These are phyloP conservation scores for Zygosaccharomyces bailii DNA, from an alignment of 805 yeast species.

Conservation along the genomic window DNA sequence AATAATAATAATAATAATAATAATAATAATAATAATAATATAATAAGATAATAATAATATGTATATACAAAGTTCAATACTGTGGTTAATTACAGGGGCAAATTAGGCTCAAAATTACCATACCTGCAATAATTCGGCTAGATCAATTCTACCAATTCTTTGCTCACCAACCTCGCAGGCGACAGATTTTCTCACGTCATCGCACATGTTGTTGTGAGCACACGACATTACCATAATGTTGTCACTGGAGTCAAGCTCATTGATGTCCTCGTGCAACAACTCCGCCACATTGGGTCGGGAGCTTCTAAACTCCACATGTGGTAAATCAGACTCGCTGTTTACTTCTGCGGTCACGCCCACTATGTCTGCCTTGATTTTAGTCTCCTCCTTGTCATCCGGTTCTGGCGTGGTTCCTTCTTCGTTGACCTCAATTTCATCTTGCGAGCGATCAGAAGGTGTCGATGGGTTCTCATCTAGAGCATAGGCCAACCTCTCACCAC, in stretches of 20 bases:
- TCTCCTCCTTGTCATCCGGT: conserved; percentile 10
- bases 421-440: conserved; percentile 2
- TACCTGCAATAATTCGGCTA: conserved; percentile 54
- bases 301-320: conserved; percentile 40
- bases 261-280: conserved; percentile 39
- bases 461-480: background rate
- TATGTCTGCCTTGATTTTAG: conserved; percentile 8
- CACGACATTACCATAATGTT: conserved; percentile 52
- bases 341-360: background rate
- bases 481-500: conserved; percentile 12
- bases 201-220: conserved; percentile 54
- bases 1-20: background rate
- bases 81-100: too few species aligned
- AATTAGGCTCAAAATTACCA: conserved; percentile 41
- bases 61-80: background rate
- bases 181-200: conserved; percentile 46
- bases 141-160: conserved; percentile 46
- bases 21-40: background rate
- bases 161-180: conserved; percentile 33
- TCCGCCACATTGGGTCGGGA: conserved; percentile 46
- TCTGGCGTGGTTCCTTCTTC: conserved; percentile 1
- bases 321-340: conserved; percentile 18
- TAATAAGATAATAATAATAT: conserved; percentile 1
- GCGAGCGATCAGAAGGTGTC: conserved; percentile 6
- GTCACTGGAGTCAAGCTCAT: conserved; percentile 37